These are phyloP conservation scores for Theobroma cacao DNA, from an alignment of 345 rosid genomes.

Conservation along the genomic window DNA sequence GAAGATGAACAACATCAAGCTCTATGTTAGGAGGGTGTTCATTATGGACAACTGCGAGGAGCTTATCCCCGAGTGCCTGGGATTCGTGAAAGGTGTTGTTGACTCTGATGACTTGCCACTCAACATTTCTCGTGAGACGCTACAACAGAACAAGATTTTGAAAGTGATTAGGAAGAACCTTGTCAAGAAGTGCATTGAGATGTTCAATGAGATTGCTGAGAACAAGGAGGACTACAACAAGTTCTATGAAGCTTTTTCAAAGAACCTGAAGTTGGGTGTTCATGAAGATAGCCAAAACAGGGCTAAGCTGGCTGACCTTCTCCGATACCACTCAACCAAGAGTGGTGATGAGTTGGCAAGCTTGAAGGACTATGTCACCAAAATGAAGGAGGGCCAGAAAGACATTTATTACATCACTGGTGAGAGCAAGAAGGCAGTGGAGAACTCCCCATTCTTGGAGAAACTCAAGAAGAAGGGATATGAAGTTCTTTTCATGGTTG, in stretches of 20 bases:
- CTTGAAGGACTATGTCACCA: slow-evolving; percentile 82
- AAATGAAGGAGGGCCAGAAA: slow-evolving; percentile 91
- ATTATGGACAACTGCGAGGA: slow-evolving; percentile 97
- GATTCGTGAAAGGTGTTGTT: slow-evolving; percentile 85
- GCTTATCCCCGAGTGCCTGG: slow-evolving; percentile 73
- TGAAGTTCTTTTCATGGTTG: slow-evolving; percentile 87
- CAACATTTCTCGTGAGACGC: slow-evolving; percentile 86
- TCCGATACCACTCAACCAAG: slow-evolving; percentile 77
- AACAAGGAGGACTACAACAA: slow-evolving; percentile 86
- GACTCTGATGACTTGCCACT: slow-evolving; percentile 92
- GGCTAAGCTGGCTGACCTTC: slow-evolving; percentile 68
- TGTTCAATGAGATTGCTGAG: slow-evolving; percentile 88
- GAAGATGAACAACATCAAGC: slow-evolving; percentile 86
- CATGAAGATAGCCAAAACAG: slow-evolving; percentile 91
- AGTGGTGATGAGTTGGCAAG: slow-evolving; percentile 81
- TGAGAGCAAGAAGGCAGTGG: slow-evolving; percentile 81
- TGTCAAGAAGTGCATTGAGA: slow-evolving; percentile 87
- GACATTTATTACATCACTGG: slow-evolving; percentile 82
- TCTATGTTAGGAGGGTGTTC: slow-evolving; percentile 81
- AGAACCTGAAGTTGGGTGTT: slow-evolving; percentile 83
- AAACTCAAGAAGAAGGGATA: slow-evolving; percentile 79
- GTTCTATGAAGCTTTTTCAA: slow-evolving; percentile 81
- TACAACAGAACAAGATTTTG: slow-evolving; percentile 92
- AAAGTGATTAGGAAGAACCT: slow-evolving; percentile 91
- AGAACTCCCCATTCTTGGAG: slow-evolving; percentile 90